Evolutionary conservation across 2,329 filamentous ascomycete genomes (phyloP).

Genomic region (Colletotrichum sp.): DNA sequence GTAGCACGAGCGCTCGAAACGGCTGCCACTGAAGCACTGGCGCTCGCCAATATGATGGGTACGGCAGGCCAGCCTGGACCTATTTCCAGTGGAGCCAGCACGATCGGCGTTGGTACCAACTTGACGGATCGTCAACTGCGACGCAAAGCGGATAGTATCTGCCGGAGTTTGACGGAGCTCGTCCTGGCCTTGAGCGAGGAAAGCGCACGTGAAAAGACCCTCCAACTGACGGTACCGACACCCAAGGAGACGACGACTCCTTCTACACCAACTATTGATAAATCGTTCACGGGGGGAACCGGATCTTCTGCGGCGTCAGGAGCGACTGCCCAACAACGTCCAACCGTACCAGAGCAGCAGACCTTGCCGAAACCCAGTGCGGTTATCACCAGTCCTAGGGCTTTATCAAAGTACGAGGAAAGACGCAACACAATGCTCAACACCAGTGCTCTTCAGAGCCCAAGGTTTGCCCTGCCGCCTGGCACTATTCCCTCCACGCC

Average conservation of each 20-base stretch:
- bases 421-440: constrained; percentile 53
- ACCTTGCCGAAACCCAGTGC: constrained; percentile 22
- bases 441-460: constrained; percentile 48
- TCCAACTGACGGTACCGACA: constrained; percentile 22
- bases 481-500: constrained; percentile 41
- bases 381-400: constrained; percentile 48
- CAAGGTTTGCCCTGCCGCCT: constrained; percentile 41
- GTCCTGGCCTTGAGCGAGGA: constrained; percentile 82
- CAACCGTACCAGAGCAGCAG: constrained; percentile 46
- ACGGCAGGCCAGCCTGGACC: constrained; percentile 71
- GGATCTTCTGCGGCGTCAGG: constrained; percentile 16
- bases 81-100: constrained; percentile 70
- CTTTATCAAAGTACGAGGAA: constrained; percentile 59
- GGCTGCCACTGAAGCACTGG: constrained; percentile 80
- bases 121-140: constrained; percentile 83
- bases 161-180: constrained; percentile 89
- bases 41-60: constrained; percentile 79
- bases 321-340: constrained; percentile 40
- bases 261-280: constrained; percentile 51
- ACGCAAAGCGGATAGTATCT: constrained; percentile 91
- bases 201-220: constrained; percentile 38
- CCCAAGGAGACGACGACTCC: constrained; percentile 31
- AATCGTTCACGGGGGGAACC: constrained; percentile 36
- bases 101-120: constrained; percentile 57
- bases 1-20: constrained; percentile 82